phyloP scores from a whole-genome alignment of 2,329 filamentous ascomycete genomes.

The Aureobasidium lini region DNA sequence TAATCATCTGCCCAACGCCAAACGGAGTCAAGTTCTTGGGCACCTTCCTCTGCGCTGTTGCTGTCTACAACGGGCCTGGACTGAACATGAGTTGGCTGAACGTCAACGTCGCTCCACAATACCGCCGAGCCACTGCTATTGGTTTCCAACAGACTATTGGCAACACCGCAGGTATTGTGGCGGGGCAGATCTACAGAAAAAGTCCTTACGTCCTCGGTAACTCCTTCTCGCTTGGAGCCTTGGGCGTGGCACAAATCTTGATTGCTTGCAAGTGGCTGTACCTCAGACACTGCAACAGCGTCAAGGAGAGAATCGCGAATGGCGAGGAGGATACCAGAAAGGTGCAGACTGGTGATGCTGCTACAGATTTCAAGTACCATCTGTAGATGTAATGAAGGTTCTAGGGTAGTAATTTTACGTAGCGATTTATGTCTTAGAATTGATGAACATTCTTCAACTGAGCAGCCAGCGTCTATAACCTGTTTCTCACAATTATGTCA shows the following conservation, averaged over 20 bases:
- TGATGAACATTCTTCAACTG: too few species aligned
- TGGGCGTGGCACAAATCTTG: slow-evolving; percentile 8
- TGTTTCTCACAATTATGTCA: too few species aligned
- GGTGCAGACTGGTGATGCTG: slow-evolving; percentile 12
- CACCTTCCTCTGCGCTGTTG: slow-evolving; percentile 21
- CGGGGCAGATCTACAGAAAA: slow-evolving; percentile 38
- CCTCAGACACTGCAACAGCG: slow-evolving; percentile 9
- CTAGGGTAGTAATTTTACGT: too few species aligned
- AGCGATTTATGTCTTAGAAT: too few species aligned
- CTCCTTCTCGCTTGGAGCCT: slow-evolving; percentile 11
- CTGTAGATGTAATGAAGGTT: neutral
- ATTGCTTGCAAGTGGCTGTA: slow-evolving; percentile 13
- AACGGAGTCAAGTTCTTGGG: slow-evolving; percentile 22
- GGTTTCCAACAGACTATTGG: slow-evolving; percentile 42
- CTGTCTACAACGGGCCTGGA: slow-evolving; percentile 31
- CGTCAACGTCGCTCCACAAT: slow-evolving; percentile 42
- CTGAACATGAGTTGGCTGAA: slow-evolving; percentile 42
- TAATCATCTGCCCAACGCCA: slow-evolving; percentile 18
- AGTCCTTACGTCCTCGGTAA: slow-evolving; percentile 19
- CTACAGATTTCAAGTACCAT: slow-evolving; percentile 13
- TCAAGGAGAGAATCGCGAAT: slow-evolving; percentile 7
- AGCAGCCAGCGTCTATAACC: too few species aligned
- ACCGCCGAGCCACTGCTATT: slow-evolving; percentile 41
- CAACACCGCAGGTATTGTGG: slow-evolving; percentile 43
- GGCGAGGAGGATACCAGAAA: slow-evolving; percentile 11